Evolutionary conservation across 345 rosid genomes (phyloP).

Genomic region (Ceriops decandra): DNA sequence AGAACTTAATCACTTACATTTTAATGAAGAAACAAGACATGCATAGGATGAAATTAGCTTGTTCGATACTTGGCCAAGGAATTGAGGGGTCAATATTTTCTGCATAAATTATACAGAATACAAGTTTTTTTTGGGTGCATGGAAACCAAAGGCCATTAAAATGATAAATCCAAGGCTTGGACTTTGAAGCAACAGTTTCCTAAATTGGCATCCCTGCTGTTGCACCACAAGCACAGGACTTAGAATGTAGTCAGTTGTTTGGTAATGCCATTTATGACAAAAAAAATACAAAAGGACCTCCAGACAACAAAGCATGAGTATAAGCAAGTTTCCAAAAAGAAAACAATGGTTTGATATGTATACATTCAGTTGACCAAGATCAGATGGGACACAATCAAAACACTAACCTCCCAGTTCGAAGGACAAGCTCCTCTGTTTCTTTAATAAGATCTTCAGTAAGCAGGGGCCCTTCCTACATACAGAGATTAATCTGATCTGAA

Average conservation of each 20-base stretch:
- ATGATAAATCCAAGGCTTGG: no score
- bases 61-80: neutral
- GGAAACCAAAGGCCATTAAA: no score
- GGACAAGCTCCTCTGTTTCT: slow-evolving; percentile 94
- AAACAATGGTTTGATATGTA: neutral
- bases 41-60: neutral
- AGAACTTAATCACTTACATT: neutral
- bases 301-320: no score
- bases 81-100: neutral
- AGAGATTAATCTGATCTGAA: slow-evolving; percentile 19
- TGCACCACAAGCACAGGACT: no score
- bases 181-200: no score
- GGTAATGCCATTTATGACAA: neutral
- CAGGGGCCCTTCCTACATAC: slow-evolving; percentile 81
- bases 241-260: no score
- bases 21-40: neutral
- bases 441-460: slow-evolving; percentile 91
- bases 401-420: slow-evolving; percentile 91
- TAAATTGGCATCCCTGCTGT: no score
- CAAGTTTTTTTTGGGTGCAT: no score
- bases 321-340: neutral
- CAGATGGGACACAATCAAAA: slow-evolving; percentile 6
- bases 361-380: neutral
- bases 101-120: no score
- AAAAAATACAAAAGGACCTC: neutral